These are phyloP conservation scores for Talaromyces albobiverticillius DNA, from an alignment of 2,329 filamentous ascomycete genomes.

Conservation along the genomic window DNA sequence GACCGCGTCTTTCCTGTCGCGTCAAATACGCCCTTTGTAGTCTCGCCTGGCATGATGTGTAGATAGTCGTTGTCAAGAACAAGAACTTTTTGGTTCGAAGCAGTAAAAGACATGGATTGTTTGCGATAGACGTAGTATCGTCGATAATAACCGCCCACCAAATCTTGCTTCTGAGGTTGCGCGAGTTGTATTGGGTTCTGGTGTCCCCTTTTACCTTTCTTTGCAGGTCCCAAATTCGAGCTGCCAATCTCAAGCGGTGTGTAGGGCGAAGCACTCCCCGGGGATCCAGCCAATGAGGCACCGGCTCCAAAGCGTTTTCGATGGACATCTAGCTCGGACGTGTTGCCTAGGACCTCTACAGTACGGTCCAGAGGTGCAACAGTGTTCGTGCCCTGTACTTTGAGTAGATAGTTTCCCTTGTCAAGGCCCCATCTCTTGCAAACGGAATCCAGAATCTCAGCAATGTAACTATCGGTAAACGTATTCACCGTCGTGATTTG, in stretches of 20 bases:
- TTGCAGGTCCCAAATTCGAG: conserved; percentile 26
- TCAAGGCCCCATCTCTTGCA: conserved; percentile 63
- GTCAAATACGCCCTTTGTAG: conserved; percentile 53
- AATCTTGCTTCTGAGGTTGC: conserved; percentile 42
- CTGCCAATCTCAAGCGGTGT: conserved; percentile 58
- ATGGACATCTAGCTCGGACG: conserved; percentile 60
- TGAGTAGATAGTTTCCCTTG: conserved; percentile 61
- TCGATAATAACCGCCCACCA: conserved; percentile 53
- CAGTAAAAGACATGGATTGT: conserved; percentile 63
- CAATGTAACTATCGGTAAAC: conserved; percentile 65
- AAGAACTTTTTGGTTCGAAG: conserved; percentile 58
- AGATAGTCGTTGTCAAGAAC: conserved; percentile 65
- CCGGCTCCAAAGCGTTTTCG: conserved; percentile 62
- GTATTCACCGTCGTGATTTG: conserved; percentile 55
- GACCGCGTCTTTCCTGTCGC: conserved; percentile 55
- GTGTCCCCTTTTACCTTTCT: conserved; percentile 43
- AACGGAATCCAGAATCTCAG: conserved; percentile 63
- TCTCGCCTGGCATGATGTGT: conserved; percentile 59
- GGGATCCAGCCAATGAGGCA: conserved; percentile 55
- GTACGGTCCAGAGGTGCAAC: conserved; percentile 63
- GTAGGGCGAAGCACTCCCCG: conserved; percentile 61
- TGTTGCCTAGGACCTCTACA: conserved; percentile 60
- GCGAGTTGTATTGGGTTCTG: conserved; percentile 46
- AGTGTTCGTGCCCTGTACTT: conserved; percentile 61
- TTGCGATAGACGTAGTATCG: conserved; percentile 64